Base-by-base conservation (phyloP, 768 basidiomycete genomes). In the Naganishia antarctica region DNA sequence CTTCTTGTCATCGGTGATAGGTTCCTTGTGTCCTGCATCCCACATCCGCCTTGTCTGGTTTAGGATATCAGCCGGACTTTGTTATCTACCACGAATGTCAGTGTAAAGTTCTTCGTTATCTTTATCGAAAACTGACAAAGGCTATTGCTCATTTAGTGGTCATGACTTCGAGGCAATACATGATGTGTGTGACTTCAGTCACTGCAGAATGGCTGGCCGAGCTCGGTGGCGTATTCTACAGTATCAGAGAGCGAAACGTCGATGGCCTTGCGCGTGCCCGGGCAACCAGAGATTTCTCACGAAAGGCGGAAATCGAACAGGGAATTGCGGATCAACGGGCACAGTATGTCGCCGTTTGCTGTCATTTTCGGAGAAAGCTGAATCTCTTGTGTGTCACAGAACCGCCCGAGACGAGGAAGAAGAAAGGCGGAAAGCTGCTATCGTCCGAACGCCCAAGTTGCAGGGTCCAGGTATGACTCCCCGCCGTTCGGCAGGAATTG, bases 171-270 rank as follows among this genome's bases (percentile, higher is more conserved):
- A 94, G 93, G 68, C 70, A 80, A 79, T 99, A 99, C 79, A 96
- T 97, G 93, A 94, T 93, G 18, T 91, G 92, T 76, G 96, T 99
- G n/a, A 97, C 96, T 2, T 86, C 94, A 0, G 89, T 98, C 67
- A 92, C 98, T 74, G 87, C 96, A 3, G 92, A 92, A 78, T 99
- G 96, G 96, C 83, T 98, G 37, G 92, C 93, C 70, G 91, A 96
- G 68, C 83, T 96, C 43, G 93, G 93, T 67, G 89, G 90, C 60
- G 91, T 96, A 18, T 97, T 96, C 82, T 98, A 91, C 81, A 93
- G 92, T 26, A 93, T 96, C 59, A 88, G 92, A 74, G 93, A 97
- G 80, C 96, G 96, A 82, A 90, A 90, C 80, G 97, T 98, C 73
- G 92, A 96, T 73, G 92, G 89, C 65, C 81, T 87, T 41, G 87